Evolutionary conservation across 495 filamentous ascomycete genomes (phyloP).

Genomic region (Tuber calosporum): DNA sequence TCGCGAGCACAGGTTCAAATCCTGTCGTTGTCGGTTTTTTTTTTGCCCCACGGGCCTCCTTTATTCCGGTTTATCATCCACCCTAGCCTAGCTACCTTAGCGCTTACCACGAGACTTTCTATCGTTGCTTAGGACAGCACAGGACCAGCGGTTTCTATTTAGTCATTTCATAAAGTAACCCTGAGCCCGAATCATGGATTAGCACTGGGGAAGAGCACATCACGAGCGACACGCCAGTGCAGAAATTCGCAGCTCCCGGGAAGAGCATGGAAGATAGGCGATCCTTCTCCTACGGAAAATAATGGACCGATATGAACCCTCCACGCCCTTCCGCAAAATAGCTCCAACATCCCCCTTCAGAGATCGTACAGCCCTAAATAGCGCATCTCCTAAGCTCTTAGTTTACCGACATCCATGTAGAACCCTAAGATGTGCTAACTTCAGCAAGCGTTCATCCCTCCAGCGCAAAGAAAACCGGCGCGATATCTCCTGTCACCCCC

Average conservation of each 20-base stretch:
- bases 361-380: background rate
- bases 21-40: constrained; percentile 22
- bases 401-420: background rate
- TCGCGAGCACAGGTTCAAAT: constrained; percentile 35
- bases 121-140: background rate
- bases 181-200: background rate
- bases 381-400: background rate
- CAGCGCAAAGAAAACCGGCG: background rate
- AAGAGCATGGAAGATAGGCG: too few species aligned
- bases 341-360: too few species aligned
- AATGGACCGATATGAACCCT: too few species aligned
- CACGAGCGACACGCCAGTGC: background rate
- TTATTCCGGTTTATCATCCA: background rate
- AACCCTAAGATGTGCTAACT: background rate
- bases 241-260: too few species aligned
- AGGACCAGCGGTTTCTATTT: too few species aligned
- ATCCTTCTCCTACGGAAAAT: too few species aligned
- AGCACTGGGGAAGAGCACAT: background rate
- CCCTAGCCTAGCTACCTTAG: background rate
- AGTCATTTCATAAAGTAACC: too few species aligned
- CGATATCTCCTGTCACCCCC: background rate
- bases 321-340: too few species aligned
- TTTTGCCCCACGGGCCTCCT: background rate
- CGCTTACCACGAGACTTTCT: background rate
- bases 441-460: background rate